Conservation (phyloP, 768 basidiomycete species). For the Serpula lacrymans region DNA sequence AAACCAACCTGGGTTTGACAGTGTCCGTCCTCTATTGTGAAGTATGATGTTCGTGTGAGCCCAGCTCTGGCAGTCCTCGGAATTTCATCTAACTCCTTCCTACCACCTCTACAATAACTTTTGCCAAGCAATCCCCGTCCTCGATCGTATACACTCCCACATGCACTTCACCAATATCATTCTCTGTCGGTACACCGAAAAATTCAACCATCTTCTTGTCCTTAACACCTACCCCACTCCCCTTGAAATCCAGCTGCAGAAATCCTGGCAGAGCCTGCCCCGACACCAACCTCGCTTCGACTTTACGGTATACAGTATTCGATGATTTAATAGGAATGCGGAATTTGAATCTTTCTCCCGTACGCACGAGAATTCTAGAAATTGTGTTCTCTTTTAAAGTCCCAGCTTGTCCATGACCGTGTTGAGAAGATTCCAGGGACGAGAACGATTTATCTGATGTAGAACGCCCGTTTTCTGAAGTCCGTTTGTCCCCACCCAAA, state of each 20-base stretch:
- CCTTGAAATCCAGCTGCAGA: conserved; percentile 48
- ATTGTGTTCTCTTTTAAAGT: conserved; percentile 23
- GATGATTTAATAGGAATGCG: conserved; percentile 40
- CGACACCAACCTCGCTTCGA: conserved; percentile 48
- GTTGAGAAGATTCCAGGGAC: conserved; percentile 58
- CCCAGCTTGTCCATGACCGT: conserved; percentile 25
- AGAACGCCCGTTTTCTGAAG: conserved; percentile 24
- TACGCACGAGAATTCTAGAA: conserved; percentile 46
- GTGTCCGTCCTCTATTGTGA: too few relatives aligned
- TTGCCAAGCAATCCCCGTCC: conserved; percentile 50
- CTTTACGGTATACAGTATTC: conserved; percentile 29
- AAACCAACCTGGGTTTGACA: too few relatives aligned
- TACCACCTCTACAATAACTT: conserved; percentile 56
- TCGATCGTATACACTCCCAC: conserved; percentile 54
- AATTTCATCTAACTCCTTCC: conserved; percentile 26
- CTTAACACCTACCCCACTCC: conserved; percentile 27
- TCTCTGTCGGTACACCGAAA: conserved; percentile 46
- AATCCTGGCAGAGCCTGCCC: conserved; percentile 55
- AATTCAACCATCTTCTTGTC: conserved; percentile 53
- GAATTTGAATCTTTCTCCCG: conserved; percentile 59
- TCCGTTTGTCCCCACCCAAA: conserved; percentile 59
- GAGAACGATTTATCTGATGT: conserved; percentile 50
- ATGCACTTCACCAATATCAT: conserved; percentile 51
- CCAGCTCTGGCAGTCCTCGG: conserved; percentile 25
- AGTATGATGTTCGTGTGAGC: too few relatives aligned